Percentiles rank a stretch among this genome's conserved stretches.
Evolutionary conservation across 805 yeast genomes (phyloP).

Genomic region (Candida ortonii): DNA sequence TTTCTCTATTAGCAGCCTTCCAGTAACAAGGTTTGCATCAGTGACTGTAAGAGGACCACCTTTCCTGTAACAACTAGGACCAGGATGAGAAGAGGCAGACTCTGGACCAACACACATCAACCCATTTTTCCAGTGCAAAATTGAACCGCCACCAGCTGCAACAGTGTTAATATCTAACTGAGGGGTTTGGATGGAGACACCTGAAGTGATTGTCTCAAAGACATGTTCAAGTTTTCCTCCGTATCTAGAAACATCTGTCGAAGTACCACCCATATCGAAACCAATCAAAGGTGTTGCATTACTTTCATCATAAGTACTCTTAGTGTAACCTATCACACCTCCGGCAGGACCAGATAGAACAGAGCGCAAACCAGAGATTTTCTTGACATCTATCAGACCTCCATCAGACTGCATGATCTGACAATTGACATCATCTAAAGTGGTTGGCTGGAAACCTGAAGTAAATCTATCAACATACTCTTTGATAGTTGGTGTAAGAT

Average conservation of each 20-base stretch:
- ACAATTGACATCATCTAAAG: slow-evolving; percentile 48
- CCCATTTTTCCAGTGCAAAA: slow-evolving; percentile 64
- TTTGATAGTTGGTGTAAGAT: slow-evolving; percentile 72
- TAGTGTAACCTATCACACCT: slow-evolving; percentile 89
- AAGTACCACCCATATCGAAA: slow-evolving; percentile 88
- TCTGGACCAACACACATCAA: slow-evolving; percentile 85
- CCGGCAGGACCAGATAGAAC: slow-evolving; percentile 98
- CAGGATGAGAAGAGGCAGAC: slow-evolving; percentile 85
- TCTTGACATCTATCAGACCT: slow-evolving; percentile 77
- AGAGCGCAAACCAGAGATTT: slow-evolving; percentile 82
- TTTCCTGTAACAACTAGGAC: slow-evolving; percentile 83
- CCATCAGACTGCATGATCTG: slow-evolving; percentile 96
- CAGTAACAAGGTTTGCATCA: slow-evolving; percentile 75
- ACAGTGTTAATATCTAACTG: slow-evolving; percentile 79
- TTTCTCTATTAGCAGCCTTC: slow-evolving; percentile 66
- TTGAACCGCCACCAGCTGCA: slow-evolving; percentile 84
- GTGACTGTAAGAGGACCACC: slow-evolving; percentile 84
- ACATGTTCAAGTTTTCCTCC: slow-evolving; percentile 72
- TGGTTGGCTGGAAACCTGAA: slow-evolving; percentile 52
- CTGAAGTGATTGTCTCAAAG: slow-evolving; percentile 79
- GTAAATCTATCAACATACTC: slow-evolving; percentile 59
- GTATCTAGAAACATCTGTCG: slow-evolving; percentile 77
- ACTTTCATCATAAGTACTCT: slow-evolving; percentile 60
- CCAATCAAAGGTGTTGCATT: slow-evolving; percentile 64
- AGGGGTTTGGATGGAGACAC: slow-evolving; percentile 76